Conservation (phyloP, 441 rosid species). For the Brassica balearica region DNA sequence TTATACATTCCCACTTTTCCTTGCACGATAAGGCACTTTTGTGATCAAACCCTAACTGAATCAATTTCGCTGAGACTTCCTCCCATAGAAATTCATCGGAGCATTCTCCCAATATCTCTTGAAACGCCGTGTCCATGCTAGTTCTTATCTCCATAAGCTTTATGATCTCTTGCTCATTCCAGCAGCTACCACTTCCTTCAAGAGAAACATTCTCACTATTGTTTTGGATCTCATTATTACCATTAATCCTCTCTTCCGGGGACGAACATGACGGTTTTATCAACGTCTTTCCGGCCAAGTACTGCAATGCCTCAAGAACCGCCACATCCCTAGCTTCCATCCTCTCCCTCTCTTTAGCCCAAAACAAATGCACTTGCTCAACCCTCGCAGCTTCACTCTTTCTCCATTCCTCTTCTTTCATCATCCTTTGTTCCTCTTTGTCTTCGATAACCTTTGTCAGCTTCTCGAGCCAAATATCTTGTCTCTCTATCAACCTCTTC, state of each 20-base stretch:
- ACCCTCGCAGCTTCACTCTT: conserved; percentile 67
- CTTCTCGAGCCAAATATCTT: conserved; percentile 85
- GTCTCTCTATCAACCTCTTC: conserved; percentile 83
- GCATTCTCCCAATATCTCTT: conserved; percentile 46
- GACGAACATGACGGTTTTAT: conserved; percentile 46
- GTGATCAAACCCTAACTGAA: conserved; percentile 55
- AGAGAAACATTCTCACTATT: conserved; percentile 41
- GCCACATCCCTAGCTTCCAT: conserved; percentile 84
- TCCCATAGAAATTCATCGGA: conserved; percentile 65
- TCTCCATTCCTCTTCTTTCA: conserved; percentile 88
- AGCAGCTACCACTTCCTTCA: conserved; percentile 43
- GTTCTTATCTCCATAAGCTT: conserved; percentile 63
- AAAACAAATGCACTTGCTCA: conserved; percentile 71
- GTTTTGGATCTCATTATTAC: conserved; percentile 45
- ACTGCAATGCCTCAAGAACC: conserved; percentile 72
- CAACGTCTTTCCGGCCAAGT: conserved; percentile 58
- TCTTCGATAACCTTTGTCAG: conserved; percentile 73
- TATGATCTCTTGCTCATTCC: conserved; percentile 61
- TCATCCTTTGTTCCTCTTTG: conserved; percentile 72
- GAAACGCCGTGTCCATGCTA: conserved; percentile 59
- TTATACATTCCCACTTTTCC: conserved; percentile 64
- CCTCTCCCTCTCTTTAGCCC: conserved; percentile 91
- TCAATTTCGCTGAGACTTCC: conserved; percentile 56
- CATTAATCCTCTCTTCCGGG: conserved; percentile 45
- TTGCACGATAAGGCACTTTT: conserved; percentile 59